These are phyloP conservation scores for Penicillium cataractarum DNA, from an alignment of 495 filamentous ascomycete genomes.

Conservation along the genomic window DNA sequence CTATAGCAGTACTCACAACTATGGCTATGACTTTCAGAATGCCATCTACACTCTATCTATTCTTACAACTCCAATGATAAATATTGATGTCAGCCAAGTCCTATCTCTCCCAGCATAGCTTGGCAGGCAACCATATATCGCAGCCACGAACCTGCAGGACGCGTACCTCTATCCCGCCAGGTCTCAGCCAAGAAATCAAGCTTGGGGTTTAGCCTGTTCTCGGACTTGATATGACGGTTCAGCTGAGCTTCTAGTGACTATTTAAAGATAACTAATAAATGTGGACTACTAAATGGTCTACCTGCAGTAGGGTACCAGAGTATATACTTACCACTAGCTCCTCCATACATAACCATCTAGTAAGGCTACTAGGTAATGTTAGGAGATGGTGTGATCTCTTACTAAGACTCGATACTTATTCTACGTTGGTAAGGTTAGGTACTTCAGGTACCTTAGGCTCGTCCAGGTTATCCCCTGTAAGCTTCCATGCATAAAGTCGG, in stretches of 20 bases:
- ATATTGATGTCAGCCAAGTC: not conserved
- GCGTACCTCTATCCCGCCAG: not conserved
- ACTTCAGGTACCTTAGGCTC: too few species aligned
- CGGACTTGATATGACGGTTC: not conserved
- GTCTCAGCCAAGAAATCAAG: slow-evolving; percentile 1
- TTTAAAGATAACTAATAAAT: not conserved
- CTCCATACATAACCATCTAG: too few species aligned
- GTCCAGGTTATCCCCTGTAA: too few species aligned
- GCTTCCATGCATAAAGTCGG: not conserved
- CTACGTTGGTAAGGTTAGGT: too few species aligned
- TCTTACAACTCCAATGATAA: not conserved
- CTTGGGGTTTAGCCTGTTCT: not conserved
- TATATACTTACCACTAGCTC: too few species aligned
- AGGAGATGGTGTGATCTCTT: not conserved
- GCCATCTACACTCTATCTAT: not conserved
- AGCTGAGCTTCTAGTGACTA: not conserved
- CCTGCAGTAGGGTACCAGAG: too few species aligned
- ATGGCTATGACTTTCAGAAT: not conserved
- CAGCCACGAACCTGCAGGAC: not conserved
- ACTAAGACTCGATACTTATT: too few species aligned
- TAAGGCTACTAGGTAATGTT: too few species aligned
- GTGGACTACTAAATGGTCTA: too few species aligned
- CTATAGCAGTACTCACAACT: not conserved
- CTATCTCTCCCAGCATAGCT: not conserved
- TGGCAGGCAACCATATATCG: not conserved